phyloP scores from a whole-genome alignment of 2,329 filamentous ascomycete species.

The Claviceps monticola region DNA sequence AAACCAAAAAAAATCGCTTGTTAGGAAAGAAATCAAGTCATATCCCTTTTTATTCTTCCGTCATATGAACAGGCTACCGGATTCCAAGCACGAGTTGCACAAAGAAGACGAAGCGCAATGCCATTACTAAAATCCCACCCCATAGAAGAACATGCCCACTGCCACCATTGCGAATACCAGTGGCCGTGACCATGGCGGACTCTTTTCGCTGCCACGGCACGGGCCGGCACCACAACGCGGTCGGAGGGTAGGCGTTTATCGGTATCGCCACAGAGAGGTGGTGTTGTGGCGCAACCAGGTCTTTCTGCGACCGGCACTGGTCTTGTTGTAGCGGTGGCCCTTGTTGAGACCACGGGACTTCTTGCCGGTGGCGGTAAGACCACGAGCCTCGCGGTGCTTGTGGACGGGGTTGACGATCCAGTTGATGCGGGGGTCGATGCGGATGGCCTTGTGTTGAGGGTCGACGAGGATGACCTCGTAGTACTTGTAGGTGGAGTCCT shows the following conservation, averaged over 20 bases:
- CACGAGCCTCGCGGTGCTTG: slow-evolving; percentile 99
- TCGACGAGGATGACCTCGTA: slow-evolving; percentile 99
- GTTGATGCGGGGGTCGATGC: slow-evolving; percentile 98
- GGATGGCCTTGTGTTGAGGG: slow-evolving; percentile 99
- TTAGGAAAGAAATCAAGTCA: background rate
- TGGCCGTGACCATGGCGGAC: background rate
- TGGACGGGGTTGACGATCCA: slow-evolving; percentile 99
- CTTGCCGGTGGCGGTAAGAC: slow-evolving; percentile 98
- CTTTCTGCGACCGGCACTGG: slow-evolving; percentile 91
- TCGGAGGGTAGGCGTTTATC: slow-evolving; percentile 39
- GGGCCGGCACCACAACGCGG: background rate
- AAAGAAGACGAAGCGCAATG: slow-evolving; percentile 4
- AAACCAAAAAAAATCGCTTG: background rate
- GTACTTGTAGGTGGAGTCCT: slow-evolving; percentile 99
- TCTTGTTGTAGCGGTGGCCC: slow-evolving; percentile 99
- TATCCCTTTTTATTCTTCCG: background rate
- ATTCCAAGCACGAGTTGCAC: slow-evolving; percentile 4
- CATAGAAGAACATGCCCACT: background rate
- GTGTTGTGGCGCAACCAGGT: slow-evolving; percentile 99
- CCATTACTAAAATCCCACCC: slow-evolving; percentile 3
- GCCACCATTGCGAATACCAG: background rate
- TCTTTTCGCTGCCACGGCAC: background rate
- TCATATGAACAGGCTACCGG: background rate
- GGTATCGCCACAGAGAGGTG: slow-evolving; percentile 96
- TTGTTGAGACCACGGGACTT: slow-evolving; percentile 99